These are phyloP conservation scores for Mycena kentingensis DNA, from an alignment of 768 basidiomycete genomes.

Conservation along the genomic window DNA sequence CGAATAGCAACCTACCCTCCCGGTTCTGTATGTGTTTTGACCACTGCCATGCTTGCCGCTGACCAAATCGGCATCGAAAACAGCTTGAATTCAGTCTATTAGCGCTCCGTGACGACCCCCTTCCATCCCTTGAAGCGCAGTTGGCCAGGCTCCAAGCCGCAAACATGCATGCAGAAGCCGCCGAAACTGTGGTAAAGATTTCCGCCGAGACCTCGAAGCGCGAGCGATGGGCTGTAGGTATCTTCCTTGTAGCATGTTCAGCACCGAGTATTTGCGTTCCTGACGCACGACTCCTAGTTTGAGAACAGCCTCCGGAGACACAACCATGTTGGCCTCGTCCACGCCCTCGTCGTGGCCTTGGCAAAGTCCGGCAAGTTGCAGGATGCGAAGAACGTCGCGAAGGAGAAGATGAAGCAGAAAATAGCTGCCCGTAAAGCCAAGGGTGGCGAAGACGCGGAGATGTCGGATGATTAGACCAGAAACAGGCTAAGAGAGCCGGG, in stretches of 20 bases:
- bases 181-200: slow-evolving; percentile 57
- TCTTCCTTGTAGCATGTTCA: slow-evolving; percentile 1
- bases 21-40: slow-evolving; percentile 67
- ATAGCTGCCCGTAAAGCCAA: slow-evolving; percentile 46
- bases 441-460: slow-evolving; percentile 47
- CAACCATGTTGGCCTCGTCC: slow-evolving; percentile 82
- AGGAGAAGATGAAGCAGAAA: slow-evolving; percentile 47
- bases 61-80: background rate
- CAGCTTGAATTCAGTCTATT: slow-evolving; percentile 93
- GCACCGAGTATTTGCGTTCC: slow-evolving; percentile 15
- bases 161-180: slow-evolving; percentile 45
- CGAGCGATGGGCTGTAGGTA: slow-evolving; percentile 78
- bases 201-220: slow-evolving; percentile 73
- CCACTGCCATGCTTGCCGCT: slow-evolving; percentile 9
- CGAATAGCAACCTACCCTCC: slow-evolving; percentile 90
- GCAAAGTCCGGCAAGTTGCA: slow-evolving; percentile 70
- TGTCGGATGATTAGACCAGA: slow-evolving; percentile 57
- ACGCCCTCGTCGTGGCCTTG: slow-evolving; percentile 70
- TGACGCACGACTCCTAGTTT: slow-evolving; percentile 50
- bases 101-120: slow-evolving; percentile 79
- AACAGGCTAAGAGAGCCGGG: no score
- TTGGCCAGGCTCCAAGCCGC: slow-evolving; percentile 50
- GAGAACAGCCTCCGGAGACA: slow-evolving; percentile 87
- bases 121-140: slow-evolving; percentile 66
- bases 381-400: slow-evolving; percentile 49